Percentiles rank a stretch among this genome's conserved stretches.
phyloP scores from a whole-genome alignment of 2,329 filamentous ascomycete species.

The Arthrocladium fulminans region DNA sequence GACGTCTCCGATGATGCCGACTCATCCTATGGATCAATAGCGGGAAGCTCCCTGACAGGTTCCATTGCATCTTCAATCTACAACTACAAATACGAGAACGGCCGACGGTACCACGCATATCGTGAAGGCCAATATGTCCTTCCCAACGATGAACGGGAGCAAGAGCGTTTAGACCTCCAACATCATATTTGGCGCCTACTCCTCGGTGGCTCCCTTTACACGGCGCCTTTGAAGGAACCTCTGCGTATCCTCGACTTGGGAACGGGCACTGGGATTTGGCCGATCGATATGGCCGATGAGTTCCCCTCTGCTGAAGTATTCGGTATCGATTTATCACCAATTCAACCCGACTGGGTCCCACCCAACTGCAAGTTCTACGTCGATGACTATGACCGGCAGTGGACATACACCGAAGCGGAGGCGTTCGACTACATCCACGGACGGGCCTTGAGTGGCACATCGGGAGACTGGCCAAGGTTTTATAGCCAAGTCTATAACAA shows the following conservation, averaged over 20 bases:
- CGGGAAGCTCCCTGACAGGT: too few species aligned
- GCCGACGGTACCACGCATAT: slow-evolving; percentile 36
- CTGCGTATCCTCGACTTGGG: slow-evolving; percentile 33
- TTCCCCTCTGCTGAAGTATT: slow-evolving; percentile 29
- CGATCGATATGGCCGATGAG: slow-evolving; percentile 34
- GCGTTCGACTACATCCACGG: too few species aligned
- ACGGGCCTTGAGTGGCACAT: slow-evolving; percentile 23
- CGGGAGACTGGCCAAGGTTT: slow-evolving; percentile 21
- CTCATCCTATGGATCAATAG: too few species aligned
- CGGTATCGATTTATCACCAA: slow-evolving; percentile 32
- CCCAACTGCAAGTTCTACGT: slow-evolving; percentile 49
- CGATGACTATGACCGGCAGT: too few species aligned
- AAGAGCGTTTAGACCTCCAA: slow-evolving; percentile 33
- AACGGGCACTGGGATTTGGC: slow-evolving; percentile 36
- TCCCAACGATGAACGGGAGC: slow-evolving; percentile 36
- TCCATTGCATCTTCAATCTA: not conserved
- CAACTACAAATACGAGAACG: slow-evolving; percentile 33
- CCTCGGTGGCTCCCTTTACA: slow-evolving; percentile 21
- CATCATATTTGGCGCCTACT: slow-evolving; percentile 23
- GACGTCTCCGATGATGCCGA: too few species aligned
- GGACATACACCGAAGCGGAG: too few species aligned
- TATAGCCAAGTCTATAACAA: slow-evolving; percentile 21
- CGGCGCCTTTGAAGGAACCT: slow-evolving; percentile 23
- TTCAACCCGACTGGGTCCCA: slow-evolving; percentile 37
- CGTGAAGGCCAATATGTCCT: slow-evolving; percentile 33